A percentile compares a stretch with the other conserved stretches of the same genome.
Conservation (phyloP, 1,139 yeast genomes). For the Casaregolazyma lundiana region DNA sequence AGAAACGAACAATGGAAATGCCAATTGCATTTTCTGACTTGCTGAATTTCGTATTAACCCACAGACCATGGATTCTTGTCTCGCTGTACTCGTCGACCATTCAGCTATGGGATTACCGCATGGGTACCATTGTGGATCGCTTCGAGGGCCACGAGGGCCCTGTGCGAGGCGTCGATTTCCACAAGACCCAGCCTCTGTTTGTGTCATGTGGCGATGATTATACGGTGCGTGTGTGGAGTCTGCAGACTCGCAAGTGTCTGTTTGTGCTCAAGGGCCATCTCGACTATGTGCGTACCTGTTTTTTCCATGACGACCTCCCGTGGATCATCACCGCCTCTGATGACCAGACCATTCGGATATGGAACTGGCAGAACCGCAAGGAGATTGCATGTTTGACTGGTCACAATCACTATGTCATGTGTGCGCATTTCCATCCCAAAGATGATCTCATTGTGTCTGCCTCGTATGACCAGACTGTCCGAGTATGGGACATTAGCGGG, state of each 20-base stretch:
- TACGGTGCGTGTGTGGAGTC: slow-evolving; percentile 92
- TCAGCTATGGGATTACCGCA: slow-evolving; percentile 98
- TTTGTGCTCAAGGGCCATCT: slow-evolving; percentile 87
- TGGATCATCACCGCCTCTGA: slow-evolving; percentile 97
- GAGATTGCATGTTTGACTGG: slow-evolving; percentile 97
- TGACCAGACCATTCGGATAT: slow-evolving; percentile 96
- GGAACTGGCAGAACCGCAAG: slow-evolving; percentile 99
- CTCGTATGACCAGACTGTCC: slow-evolving; percentile 95
- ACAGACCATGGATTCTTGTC: slow-evolving; percentile 96
- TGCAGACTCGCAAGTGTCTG: slow-evolving; percentile 83
- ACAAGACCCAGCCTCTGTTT: slow-evolving; percentile 95
- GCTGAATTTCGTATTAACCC: no score
- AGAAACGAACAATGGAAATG: no score
- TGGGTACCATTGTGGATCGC: slow-evolving; percentile 96
- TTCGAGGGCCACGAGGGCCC: slow-evolving; percentile 99
- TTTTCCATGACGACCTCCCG: slow-evolving; percentile 93
- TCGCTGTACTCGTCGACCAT: slow-evolving; percentile 92
- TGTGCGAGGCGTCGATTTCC: slow-evolving; percentile 91
- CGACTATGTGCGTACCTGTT: slow-evolving; percentile 92
- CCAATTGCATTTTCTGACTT: no score
- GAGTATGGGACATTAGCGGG: slow-evolving; percentile 98
- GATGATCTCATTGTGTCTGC: slow-evolving; percentile 95
- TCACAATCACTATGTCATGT: slow-evolving; percentile 97
- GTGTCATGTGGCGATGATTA: slow-evolving; percentile 98
- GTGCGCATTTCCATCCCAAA: slow-evolving; percentile 94